Conservation (phyloP, 2,329 filamentous ascomycete genomes). For the Beauveria brongniartii region DNA sequence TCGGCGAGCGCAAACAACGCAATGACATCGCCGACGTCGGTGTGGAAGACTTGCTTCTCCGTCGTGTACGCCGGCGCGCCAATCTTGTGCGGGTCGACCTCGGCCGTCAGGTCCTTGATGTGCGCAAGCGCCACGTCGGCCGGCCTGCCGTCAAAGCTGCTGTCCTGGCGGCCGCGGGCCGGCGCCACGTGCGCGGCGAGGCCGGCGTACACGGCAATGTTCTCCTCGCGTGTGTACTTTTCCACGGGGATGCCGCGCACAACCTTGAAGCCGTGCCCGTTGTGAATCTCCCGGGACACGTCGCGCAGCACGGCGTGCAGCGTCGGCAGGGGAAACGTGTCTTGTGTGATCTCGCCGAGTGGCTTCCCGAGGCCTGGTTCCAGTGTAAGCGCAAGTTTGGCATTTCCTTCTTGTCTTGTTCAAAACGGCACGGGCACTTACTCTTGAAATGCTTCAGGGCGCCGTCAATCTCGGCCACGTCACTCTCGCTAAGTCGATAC, state of each 20-base stretch:
- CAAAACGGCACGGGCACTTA: slow-evolving; percentile 15
- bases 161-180: slow-evolving; percentile 45
- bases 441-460: slow-evolving; percentile 36
- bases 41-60: slow-evolving; percentile 57
- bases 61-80: slow-evolving; percentile 51
- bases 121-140: slow-evolving; percentile 49
- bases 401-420: not conserved
- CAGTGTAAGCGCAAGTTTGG: not conserved
- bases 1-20: slow-evolving; percentile 49
- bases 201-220: slow-evolving; percentile 51
- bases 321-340: slow-evolving; percentile 47
- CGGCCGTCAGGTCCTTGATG: slow-evolving; percentile 49
- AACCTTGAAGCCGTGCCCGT: slow-evolving; percentile 53
- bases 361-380: slow-evolving; percentile 21
- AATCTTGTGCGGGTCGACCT: slow-evolving; percentile 30
- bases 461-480: slow-evolving; percentile 41
- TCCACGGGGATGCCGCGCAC: slow-evolving; percentile 49
- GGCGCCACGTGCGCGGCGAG: slow-evolving; percentile 50
- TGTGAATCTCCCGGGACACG: slow-evolving; percentile 46
- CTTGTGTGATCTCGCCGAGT: slow-evolving; percentile 35
- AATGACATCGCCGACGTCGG: slow-evolving; percentile 51
- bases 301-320: slow-evolving; percentile 41
- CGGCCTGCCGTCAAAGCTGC: slow-evolving; percentile 32
- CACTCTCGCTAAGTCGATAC: slow-evolving; percentile 36
- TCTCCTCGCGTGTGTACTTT: slow-evolving; percentile 46